Percentiles rank a stretch among this genome's conserved stretches.
phyloP scores from a whole-genome alignment of 257 asterid genomes.

The Salvia hispanica region DNA sequence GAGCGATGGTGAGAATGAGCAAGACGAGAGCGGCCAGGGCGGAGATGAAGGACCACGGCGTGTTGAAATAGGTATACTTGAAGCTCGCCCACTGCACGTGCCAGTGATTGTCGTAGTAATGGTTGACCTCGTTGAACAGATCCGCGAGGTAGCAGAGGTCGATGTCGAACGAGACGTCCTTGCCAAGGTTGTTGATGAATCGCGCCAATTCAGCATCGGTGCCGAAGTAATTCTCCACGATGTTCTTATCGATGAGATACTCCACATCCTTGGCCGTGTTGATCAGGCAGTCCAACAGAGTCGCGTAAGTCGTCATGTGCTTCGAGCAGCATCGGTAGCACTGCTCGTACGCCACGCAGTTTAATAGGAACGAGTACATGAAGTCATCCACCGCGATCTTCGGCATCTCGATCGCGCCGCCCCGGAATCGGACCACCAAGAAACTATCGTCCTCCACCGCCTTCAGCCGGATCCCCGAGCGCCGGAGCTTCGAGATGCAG shows the following conservation, averaged over 20 bases:
- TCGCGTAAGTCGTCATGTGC: conserved; percentile 80
- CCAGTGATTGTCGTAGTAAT: conserved; percentile 60
- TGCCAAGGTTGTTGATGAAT: conserved; percentile 74
- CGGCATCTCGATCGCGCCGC: conserved; percentile 30
- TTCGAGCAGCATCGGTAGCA: conserved; percentile 63
- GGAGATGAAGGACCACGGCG: conserved; percentile 88
- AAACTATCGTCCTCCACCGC: no score
- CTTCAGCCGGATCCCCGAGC: no score
- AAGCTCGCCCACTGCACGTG: conserved; percentile 80
- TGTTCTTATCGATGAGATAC: conserved; percentile 52
- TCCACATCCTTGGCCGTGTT: conserved; percentile 65
- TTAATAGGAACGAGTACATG: conserved; percentile 63
- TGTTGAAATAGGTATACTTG: conserved; percentile 73
- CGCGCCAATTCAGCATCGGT: conserved; percentile 70
- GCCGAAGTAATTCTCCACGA: conserved; percentile 76
- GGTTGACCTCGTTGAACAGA: conserved; percentile 64
- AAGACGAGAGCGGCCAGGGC: conserved; percentile 75
- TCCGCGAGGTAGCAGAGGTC: conserved; percentile 58
- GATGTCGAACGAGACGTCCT: conserved; percentile 70
- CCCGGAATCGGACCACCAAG: no score
- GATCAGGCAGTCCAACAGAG: conserved; percentile 64
- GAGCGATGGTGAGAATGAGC: conserved; percentile 62
- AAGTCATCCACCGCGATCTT: conserved; percentile 70
- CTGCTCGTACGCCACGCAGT: conserved; percentile 93
- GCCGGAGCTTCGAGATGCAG: no score